These are phyloP conservation scores for Tolypocladium paradoxum DNA, from an alignment of 2,329 filamentous ascomycete genomes.

Conservation along the genomic window DNA sequence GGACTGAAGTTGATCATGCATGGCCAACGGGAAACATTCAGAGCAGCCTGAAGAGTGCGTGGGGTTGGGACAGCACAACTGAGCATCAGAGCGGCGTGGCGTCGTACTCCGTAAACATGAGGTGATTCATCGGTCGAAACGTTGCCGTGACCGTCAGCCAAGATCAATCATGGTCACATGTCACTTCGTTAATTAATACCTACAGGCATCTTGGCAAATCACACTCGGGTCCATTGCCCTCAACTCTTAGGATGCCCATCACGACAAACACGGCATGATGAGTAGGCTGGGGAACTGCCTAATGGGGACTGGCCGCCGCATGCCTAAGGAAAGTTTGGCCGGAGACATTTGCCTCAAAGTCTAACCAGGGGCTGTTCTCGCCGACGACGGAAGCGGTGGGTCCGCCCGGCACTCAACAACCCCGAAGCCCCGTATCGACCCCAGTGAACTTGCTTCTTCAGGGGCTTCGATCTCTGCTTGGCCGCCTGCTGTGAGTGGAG, in stretches of 20 bases:
- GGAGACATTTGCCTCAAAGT: background rate
- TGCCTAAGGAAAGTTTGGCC: background rate
- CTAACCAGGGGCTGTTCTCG: background rate
- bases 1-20: constrained; percentile 38
- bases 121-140: too few species aligned
- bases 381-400: background rate
- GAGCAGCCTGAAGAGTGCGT: constrained; percentile 34
- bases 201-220: too few species aligned
- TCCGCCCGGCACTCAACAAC: too few species aligned
- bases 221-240: too few species aligned
- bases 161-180: too few species aligned
- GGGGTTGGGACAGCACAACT: constrained; percentile 28
- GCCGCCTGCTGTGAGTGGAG: background rate
- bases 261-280: background rate
- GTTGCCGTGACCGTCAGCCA: too few species aligned
- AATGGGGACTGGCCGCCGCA: background rate
- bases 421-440: background rate
- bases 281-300: background rate
- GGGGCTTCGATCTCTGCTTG: background rate
- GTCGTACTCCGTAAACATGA: too few species aligned
- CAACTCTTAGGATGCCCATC: too few species aligned
- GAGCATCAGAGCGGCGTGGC: too few species aligned
- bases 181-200: too few species aligned
- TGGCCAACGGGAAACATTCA: constrained; percentile 40
- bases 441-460: background rate